A percentile compares a stretch with the other conserved stretches of the same genome.
These are phyloP conservation scores for Fusarium verticillioides DNA, from an alignment of 2,329 filamentous ascomycete species.

Conservation along the genomic window DNA sequence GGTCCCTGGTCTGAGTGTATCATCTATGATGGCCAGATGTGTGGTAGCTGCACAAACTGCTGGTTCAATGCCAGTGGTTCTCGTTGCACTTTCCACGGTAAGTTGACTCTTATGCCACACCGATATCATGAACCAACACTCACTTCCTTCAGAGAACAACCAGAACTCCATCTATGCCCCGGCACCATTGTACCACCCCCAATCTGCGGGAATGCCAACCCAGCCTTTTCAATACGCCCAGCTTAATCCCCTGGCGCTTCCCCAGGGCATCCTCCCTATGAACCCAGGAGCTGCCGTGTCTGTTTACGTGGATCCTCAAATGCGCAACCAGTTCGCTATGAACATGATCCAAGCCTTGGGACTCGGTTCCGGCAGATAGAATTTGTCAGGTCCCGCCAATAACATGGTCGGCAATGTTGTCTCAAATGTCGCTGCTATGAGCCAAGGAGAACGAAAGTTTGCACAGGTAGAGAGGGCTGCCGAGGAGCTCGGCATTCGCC, in stretches of 20 bases:
- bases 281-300: not conserved
- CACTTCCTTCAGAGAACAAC: conserved; percentile 32
- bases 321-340: conserved; percentile 40
- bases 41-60: conserved; percentile 70
- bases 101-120: conserved; percentile 35
- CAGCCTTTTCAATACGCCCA: not conserved
- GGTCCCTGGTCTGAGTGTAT: conserved; percentile 69
- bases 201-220: conserved; percentile 12
- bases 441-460: conserved; percentile 58
- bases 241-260: not conserved
- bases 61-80: conserved; percentile 72
- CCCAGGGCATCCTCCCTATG: not conserved
- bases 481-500: conserved; percentile 64
- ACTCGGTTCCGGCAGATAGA: conserved; percentile 54
- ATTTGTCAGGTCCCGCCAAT: conserved; percentile 33
- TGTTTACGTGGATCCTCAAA: conserved; percentile 1
- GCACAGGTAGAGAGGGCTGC: conserved; percentile 65
- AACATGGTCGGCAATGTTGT: conserved; percentile 54
- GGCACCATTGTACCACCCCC: not conserved
- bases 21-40: conserved; percentile 70
- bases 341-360: conserved; percentile 9
- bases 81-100: conserved; percentile 70
- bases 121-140: not conserved
- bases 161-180: conserved; percentile 27
- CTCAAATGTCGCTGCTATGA: conserved; percentile 56